Evolutionary conservation across 2,329 filamentous ascomycete species (phyloP).

Genomic region (Teratosphaeria epicoccoides): DNA sequence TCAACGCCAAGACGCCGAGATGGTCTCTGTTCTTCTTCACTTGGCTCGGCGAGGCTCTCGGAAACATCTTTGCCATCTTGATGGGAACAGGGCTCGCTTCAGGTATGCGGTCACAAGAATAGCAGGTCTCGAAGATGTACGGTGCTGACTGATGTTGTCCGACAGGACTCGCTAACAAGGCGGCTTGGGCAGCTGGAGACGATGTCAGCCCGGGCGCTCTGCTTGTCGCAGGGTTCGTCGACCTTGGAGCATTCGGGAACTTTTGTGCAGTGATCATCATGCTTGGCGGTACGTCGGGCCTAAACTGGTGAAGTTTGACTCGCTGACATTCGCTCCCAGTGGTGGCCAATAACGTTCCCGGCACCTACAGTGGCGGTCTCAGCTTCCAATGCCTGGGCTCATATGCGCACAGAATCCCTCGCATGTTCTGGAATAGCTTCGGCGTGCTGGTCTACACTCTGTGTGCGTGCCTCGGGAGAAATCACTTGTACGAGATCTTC

Average conservation of each 20-base stretch:
- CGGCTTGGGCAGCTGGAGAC: conserved; percentile 25
- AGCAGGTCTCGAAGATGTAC: too few species aligned
- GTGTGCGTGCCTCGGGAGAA: conserved; percentile 26
- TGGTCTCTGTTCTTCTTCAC: conserved; percentile 47
- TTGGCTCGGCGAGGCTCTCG: conserved; percentile 44
- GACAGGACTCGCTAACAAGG: neutral
- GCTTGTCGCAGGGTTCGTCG: conserved; percentile 29
- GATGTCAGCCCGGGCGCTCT: conserved; percentile 28
- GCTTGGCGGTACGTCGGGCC: conserved; percentile 23
- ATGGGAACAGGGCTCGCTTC: conserved; percentile 53
- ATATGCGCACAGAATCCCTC: conserved; percentile 6
- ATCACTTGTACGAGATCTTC: conserved; percentile 35
- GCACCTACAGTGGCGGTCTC: conserved; percentile 36
- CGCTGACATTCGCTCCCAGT: neutral
- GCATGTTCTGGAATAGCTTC: conserved; percentile 12
- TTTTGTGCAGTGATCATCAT: conserved; percentile 35
- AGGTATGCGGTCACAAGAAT: conserved; percentile 34
- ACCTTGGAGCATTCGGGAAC: conserved; percentile 32
- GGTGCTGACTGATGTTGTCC: neutral
- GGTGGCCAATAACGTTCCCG: conserved; percentile 34
- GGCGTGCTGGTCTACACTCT: conserved; percentile 30
- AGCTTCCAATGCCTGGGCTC: conserved; percentile 24
- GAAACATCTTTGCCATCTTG: conserved; percentile 51
- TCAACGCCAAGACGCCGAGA: conserved; percentile 43
- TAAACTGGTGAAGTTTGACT: too few species aligned